Evolutionary conservation across 352 stramenopile species (phyloP), one percentile per base, ranked within the genome.

Genomic region (Nothophytophthora sp.): DNA sequence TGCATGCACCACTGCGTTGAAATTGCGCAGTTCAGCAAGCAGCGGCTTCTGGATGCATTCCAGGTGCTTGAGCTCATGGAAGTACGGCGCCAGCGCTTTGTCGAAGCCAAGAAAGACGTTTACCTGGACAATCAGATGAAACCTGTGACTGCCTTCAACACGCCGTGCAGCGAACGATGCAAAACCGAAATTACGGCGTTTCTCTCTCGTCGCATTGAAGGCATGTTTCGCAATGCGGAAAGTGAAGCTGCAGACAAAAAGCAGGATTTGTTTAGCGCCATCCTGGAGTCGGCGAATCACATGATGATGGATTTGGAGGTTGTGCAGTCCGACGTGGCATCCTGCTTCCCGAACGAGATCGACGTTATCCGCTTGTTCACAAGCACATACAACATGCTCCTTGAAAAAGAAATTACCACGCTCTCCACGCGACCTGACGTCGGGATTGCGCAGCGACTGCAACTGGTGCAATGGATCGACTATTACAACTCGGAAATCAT

Each of bases 391-490:
- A 95, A 86, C 35, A 60, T 74, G 1, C 61, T 86, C 10, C 51
- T 95, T 1, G 84, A 95, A 38, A 69, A 44, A 8, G 74, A 90
- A 42, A 90, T 95, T 44, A 74, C 53, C 10, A 76, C 59, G 24
- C 70, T 90, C 19, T 90, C 74, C 45, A 60, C 62, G 0, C 73
- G 78, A 39, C 60, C 73, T 5, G 76, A 92, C 25, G 60, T 92
- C 1, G 75, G 84, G 3, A 83, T 92, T 32, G 78, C 77, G 0
- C 76, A 92, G 27, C 83, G 81, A 0, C 60, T 95, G 4, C 81
- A 95, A 37, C 63, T 95, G 22, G 76, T 95, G 15, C 84, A 95
- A 54, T 95, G 84, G 84, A 92, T 95, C 32, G 84, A 95, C 38
- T 92, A 92, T 55, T 95, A 92, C 68, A 95, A 95, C 61, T 64